These are phyloP conservation scores for Sphagnum fallax DNA, from an alignment of 228 moss, liverwort and hornwort genomes.

Conservation along the genomic window DNA sequence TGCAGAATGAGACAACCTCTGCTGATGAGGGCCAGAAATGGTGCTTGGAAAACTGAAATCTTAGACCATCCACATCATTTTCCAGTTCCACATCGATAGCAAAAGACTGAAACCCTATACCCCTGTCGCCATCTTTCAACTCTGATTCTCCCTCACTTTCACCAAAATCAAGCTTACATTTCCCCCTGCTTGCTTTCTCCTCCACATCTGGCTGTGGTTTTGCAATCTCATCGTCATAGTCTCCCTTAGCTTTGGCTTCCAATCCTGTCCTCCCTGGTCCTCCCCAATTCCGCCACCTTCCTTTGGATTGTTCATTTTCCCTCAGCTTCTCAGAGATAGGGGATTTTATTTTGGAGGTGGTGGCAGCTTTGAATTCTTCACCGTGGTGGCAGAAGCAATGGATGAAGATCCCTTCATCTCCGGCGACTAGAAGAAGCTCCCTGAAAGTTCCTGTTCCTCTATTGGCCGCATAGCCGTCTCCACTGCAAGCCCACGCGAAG, in stretches of 20 bases:
- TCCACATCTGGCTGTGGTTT: not conserved
- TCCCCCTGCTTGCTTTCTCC: constrained; percentile 30
- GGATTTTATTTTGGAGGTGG: constrained; percentile 5
- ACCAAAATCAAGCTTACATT: constrained; percentile 42
- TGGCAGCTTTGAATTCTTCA: not conserved
- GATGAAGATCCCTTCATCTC: constrained; percentile 54
- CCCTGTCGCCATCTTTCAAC: constrained; percentile 5
- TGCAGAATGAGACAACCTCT: constrained; percentile 61
- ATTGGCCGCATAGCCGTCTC: constrained; percentile 73
- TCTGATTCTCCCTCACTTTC: constrained; percentile 7
- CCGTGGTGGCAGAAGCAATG: constrained; percentile 34
- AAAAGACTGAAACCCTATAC: constrained; percentile 45
- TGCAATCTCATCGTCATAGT: not conserved
- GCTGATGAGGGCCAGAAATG: constrained; percentile 71
- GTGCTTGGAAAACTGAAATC: constrained; percentile 44
- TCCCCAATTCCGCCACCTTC: constrained; percentile 54
- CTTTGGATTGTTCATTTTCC: constrained; percentile 14
- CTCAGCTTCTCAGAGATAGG: constrained; percentile 7
- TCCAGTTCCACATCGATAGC: constrained; percentile 64
- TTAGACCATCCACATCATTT: constrained; percentile 26
- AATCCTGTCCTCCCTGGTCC: constrained; percentile 16
- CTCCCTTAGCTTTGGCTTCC: constrained; percentile 15
- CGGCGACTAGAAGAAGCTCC: constrained; percentile 70
- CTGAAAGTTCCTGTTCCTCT: constrained; percentile 47
- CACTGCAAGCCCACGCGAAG: constrained; percentile 65